A percentile compares a stretch with the other conserved stretches of the same genome.
Conservation (phyloP, 2,329 filamentous ascomycete species). For the Aspergillus jensenii region DNA sequence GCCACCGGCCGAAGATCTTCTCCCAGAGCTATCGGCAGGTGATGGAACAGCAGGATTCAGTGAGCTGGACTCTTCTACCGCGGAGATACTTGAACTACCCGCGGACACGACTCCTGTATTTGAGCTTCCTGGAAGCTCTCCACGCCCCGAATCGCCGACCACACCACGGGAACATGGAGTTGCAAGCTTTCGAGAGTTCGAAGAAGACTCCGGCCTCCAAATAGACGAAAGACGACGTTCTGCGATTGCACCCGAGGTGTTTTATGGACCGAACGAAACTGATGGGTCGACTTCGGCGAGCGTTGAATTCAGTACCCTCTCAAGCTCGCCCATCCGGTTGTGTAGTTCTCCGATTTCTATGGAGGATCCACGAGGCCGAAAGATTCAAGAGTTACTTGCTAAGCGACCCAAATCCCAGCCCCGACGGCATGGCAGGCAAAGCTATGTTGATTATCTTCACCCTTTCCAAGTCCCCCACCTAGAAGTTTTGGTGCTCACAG, state of each 20-base stretch:
- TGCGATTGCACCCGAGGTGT: conserved; percentile 48
- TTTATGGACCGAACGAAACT: conserved; percentile 20
- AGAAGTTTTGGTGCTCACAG: conserved; percentile 56
- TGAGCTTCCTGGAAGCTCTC: conserved; percentile 37
- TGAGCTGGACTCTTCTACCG: conserved; percentile 29
- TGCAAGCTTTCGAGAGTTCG: not conserved
- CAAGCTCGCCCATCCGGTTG: conserved; percentile 12
- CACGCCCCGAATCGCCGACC: conserved; percentile 23
- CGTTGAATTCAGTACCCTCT: conserved; percentile 7
- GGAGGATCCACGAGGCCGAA: conserved; percentile 29
- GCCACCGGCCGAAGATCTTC: conserved; percentile 22
- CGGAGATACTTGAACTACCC: conserved; percentile 38
- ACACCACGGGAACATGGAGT: not conserved
- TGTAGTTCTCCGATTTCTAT: conserved; percentile 20
- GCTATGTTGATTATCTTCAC: conserved; percentile 44
- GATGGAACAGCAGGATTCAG: conserved; percentile 29
- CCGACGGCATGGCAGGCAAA: conserved; percentile 27
- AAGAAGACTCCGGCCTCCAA: conserved; percentile 31
- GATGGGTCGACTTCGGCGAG: not conserved
- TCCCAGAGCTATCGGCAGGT: conserved; percentile 34
- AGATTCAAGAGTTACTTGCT: conserved; percentile 38
- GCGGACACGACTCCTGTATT: conserved; percentile 29
- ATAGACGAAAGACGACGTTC: conserved; percentile 40
- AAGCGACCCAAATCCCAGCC: conserved; percentile 37
- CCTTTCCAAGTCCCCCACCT: conserved; percentile 57